These are phyloP conservation scores for Darksidea phi DNA, from an alignment of 495 filamentous ascomycete genomes.

Conservation along the genomic window DNA sequence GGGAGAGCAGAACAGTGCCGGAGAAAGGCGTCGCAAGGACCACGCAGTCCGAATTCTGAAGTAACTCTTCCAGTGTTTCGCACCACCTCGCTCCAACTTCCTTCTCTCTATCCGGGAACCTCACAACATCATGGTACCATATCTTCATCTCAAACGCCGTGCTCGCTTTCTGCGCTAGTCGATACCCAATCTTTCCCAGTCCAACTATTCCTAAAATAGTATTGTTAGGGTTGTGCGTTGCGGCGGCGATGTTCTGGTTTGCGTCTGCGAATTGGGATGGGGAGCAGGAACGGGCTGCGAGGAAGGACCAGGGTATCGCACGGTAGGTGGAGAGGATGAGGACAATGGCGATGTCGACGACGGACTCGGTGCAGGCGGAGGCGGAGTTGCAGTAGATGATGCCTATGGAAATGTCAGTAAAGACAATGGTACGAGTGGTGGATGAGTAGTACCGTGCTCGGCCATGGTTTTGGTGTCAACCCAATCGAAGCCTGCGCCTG, in stretches of 20 bases:
- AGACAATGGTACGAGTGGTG: not conserved
- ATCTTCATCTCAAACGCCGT: conserved; percentile 66
- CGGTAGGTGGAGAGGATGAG: conserved; percentile 67
- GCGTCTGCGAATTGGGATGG: conserved; percentile 53
- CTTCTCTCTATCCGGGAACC: conserved; percentile 21
- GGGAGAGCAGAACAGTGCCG: conserved; percentile 57
- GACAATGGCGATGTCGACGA: conserved; percentile 63
- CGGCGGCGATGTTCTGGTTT: conserved; percentile 56
- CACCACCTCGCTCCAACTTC: conserved; percentile 51
- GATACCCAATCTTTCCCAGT: conserved; percentile 66
- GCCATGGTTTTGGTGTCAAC: conserved; percentile 67
- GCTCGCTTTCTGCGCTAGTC: conserved; percentile 62
- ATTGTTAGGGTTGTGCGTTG: conserved; percentile 58
- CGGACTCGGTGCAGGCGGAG: conserved; percentile 65
- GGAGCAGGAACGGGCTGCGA: conserved; percentile 49
- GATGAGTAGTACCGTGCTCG: conserved; percentile 55
- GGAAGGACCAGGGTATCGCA: conserved; percentile 59
- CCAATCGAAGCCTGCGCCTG: conserved; percentile 77
- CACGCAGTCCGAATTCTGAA: conserved; percentile 61
- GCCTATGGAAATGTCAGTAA: conserved; percentile 44
- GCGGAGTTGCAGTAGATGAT: conserved; percentile 72
- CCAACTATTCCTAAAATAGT: conserved; percentile 62
- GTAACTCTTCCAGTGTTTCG: conserved; percentile 52
- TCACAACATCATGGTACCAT: conserved; percentile 60
- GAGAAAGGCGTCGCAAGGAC: conserved; percentile 66